Conservation (phyloP, 1,139 yeast species). For the Yamadazyma membranifaciens region DNA sequence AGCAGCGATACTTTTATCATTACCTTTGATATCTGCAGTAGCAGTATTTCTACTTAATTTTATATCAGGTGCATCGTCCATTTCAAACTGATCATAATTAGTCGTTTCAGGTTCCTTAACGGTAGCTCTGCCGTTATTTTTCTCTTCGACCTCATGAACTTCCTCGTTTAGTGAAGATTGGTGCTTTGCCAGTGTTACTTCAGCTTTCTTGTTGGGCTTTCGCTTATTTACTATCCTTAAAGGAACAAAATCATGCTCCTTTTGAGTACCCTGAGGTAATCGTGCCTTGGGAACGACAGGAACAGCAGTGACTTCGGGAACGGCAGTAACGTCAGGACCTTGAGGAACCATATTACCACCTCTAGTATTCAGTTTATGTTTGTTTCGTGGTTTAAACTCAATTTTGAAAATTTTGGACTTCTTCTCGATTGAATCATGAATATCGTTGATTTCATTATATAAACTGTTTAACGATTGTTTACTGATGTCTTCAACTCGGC, state of each 20-base stretch:
- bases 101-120: too few relatives aligned
- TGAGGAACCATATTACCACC: not conserved
- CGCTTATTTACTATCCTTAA: too few relatives aligned
- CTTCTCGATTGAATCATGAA: conserved; percentile 12
- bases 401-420: conserved; percentile 6
- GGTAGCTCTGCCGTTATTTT: too few relatives aligned
- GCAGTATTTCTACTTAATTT: too few relatives aligned
- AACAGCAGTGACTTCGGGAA: not conserved
- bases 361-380: not conserved
- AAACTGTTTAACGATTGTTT: conserved; percentile 8
- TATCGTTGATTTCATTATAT: conserved; percentile 13
- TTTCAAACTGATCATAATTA: too few relatives aligned
- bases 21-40: too few relatives aligned
- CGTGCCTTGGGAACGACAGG: not conserved
- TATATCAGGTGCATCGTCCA: too few relatives aligned
- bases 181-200: too few relatives aligned
- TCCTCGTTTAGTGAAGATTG: too few relatives aligned
- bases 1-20: too few relatives aligned
- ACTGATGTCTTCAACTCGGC: conserved; percentile 4
- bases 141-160: too few relatives aligned
- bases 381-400: not conserved
- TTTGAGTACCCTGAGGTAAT: not conserved
- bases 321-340: not conserved
- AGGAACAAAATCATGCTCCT: not conserved
- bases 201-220: too few relatives aligned